Evolutionary conservation across 441 rosid genomes (phyloP).

Genomic region (Erodium moschatum): DNA sequence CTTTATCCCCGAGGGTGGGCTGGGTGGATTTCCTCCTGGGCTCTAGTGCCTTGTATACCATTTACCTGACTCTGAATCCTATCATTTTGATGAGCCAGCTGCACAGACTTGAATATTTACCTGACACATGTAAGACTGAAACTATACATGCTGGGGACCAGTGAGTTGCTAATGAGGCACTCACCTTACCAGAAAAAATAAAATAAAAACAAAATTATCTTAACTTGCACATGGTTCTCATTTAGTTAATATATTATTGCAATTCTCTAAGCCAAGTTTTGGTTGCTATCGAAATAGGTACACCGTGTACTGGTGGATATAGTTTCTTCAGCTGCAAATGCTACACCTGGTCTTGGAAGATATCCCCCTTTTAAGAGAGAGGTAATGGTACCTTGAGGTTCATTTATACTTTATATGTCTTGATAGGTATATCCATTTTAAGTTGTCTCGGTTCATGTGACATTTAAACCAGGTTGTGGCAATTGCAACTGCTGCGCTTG

Average conservation of each 20-base stretch:
- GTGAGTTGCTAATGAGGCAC: too few relatives aligned
- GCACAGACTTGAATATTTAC: not conserved
- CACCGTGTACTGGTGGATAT: conserved; percentile 86
- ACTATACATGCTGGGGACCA: not conserved
- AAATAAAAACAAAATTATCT: too few relatives aligned
- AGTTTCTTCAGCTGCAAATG: conserved; percentile 74
- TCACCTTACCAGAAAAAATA: too few relatives aligned
- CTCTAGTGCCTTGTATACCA: not conserved
- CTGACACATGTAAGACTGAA: not conserved
- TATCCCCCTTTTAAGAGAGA: conserved; percentile 95
- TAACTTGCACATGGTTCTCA: conserved; percentile 7
- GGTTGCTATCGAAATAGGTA: conserved; percentile 40
- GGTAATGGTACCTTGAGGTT: conserved; percentile 33
- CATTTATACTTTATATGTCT: conserved; percentile 12
- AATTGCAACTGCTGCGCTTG: conserved; percentile 79
- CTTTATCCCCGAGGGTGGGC: not conserved
- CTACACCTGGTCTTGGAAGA: conserved; percentile 93
- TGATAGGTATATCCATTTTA: conserved; percentile 9
- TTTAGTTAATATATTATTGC: not conserved
- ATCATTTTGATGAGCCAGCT: not conserved
- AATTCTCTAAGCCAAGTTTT: conserved; percentile 15
- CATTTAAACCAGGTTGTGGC: conserved; percentile 52
- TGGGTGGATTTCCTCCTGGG: not conserved
- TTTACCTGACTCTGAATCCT: not conserved
- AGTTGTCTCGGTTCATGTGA: conserved; percentile 12